Conservation (phyloP, 2,329 filamentous ascomycete species). For the Alternaria longipes region DNA sequence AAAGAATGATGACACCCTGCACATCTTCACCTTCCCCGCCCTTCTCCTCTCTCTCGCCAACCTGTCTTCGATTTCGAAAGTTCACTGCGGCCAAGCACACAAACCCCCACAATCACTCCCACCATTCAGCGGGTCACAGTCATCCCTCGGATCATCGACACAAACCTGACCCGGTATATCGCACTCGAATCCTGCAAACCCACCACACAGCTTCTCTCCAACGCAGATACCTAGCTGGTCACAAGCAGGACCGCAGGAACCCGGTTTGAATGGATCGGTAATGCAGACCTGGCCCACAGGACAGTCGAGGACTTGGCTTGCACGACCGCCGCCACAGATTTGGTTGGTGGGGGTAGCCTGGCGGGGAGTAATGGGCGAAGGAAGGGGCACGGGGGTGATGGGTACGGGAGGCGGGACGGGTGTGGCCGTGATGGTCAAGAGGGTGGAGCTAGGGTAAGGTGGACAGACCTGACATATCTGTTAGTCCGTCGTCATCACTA, state of each 20-base stretch:
- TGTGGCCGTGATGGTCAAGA: neutral
- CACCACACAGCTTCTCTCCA: conserved; percentile 51
- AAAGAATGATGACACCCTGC: neutral
- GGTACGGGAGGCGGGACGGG: neutral
- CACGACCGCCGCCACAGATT: conserved; percentile 42
- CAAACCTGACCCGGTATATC: conserved; percentile 46
- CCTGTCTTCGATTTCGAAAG: rapidly evolving
- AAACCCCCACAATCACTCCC: conserved; percentile 57
- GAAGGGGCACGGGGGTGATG: neutral
- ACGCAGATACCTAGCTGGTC: conserved; percentile 49
- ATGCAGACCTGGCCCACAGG: conserved; percentile 40
- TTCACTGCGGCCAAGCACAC: conserved; percentile 45
- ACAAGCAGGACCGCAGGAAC: conserved; percentile 48
- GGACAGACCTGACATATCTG: conserved; percentile 8
- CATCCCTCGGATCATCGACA: conserved; percentile 56
- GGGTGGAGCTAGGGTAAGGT: neutral
- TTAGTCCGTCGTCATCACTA: neutral
- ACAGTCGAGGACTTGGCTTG: conserved; percentile 6
- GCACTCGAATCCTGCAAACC: conserved; percentile 52
- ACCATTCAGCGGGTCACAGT: conserved; percentile 52
- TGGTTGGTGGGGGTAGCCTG: conserved; percentile 23
- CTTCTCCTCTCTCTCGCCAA: neutral
- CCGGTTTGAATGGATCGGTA: conserved; percentile 39
- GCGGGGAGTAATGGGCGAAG: conserved; percentile 3
- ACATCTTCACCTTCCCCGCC: neutral